Conservation (phyloP, 257 asterid species). For the Paraleonurus japonicus region DNA sequence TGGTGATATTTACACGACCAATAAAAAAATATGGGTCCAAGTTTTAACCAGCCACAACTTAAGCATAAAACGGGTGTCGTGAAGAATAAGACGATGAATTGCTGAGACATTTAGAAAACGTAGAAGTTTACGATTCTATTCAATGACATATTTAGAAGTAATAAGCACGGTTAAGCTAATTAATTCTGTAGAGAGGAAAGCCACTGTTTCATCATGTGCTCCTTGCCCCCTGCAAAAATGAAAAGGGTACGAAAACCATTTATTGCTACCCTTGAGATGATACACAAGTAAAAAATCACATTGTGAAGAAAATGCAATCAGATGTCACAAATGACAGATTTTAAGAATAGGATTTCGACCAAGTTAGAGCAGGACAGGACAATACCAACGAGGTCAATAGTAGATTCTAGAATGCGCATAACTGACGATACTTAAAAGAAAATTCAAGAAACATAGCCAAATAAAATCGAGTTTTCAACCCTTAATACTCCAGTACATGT, state of each 20-base stretch:
- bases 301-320: not conserved
- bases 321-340: not conserved
- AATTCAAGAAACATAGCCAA: conserved; percentile 5
- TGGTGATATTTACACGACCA: conserved; percentile 33
- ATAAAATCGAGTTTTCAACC: not conserved
- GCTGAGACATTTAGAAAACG: not conserved
- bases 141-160: conserved; percentile 7
- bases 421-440: not conserved
- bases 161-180: conserved; percentile 34
- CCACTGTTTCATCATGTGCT: conserved; percentile 82
- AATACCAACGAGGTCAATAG: not conserved
- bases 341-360: not conserved
- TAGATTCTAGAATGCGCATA: not conserved
- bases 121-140: not conserved
- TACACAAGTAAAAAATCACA: not conserved
- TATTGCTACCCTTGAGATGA: not conserved
- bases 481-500: not conserved
- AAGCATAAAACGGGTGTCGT: conserved; percentile 20
- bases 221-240: conserved; percentile 55
- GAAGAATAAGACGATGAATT: conserved; percentile 23
- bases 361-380: not conserved
- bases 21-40: conserved; percentile 24
- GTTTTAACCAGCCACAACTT: conserved; percentile 18
- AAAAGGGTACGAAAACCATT: not conserved
- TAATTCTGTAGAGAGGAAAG: conserved; percentile 74